Base-by-base conservation (phyloP, 192 early-diverging fungal genomes). In the Mortierella claussenii region DNA sequence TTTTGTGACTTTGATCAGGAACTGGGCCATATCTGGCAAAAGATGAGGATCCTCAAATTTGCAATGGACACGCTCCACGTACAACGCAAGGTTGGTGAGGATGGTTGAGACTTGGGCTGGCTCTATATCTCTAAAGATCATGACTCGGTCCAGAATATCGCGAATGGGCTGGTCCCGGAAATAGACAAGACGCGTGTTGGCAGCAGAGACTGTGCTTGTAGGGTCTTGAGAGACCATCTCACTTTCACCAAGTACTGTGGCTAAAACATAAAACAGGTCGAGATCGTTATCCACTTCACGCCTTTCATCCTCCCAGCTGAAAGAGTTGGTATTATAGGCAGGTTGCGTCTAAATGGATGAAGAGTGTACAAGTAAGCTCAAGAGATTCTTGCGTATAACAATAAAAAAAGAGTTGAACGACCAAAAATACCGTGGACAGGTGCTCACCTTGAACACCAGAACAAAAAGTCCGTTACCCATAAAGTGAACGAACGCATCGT, bases 391-490 rank as follows among this genome's bases (percentile, higher is more conserved):
- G n/a, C n/a, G n/a, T n/a, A n/a, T n/a, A n/a, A n/a, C n/a, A n/a
- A n/a, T n/a, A n/a, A n/a, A n/a, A n/a, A n/a, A n/a, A n/a, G n/a
- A n/a, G n/a, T n/a, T n/a, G n/a, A n/a, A n/a, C n/a, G n/a, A n/a
- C n/a, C n/a, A n/a, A n/a, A n/a, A n/a, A n/a, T n/a, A n/a, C n/a
- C n/a, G n/a, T n/a, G n/a, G n/a, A n/a, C n/a, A n/a, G n/a, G n/a
- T n/a, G n/a, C n/a, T 21, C 67, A 88, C 87, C 70, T 88, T 88
- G 44, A 88, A 88, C 23, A 88, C 80, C 18, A 88, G 70, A 2
- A 88, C 83, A 79, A 88, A 88, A n/a, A 88, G 71, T 13, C 87
- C 87, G 54, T 82, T 83, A 17, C 66, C 81, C 31, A 86, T 81
- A 64, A 88, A 88, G 32, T 78, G 79, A 18, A 83, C 61, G 46